Evolutionary conservation across 2,329 filamentous ascomycete species (phyloP), one percentile per base, ranked within the genome.

Genomic region (Colletotrichum lini): DNA sequence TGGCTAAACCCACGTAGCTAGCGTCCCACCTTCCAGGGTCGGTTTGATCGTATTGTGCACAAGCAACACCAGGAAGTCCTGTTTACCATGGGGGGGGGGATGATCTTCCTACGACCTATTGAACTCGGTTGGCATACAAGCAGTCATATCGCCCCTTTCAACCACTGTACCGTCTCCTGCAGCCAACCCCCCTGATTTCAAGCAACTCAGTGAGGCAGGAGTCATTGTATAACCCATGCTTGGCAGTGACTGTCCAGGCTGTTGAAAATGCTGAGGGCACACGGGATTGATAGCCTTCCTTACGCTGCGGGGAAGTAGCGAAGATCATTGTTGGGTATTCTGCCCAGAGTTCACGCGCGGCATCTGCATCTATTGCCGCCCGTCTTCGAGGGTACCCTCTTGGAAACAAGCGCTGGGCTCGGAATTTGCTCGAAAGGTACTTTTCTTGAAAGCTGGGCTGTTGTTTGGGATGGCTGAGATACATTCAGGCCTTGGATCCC

Each of bases 331-430:
- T 49, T 21, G 47, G 47, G 47, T 49, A 23, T 49, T 49, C n/a
- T 4, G 12, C 18, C 4, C 12, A 23, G 7, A 12, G 10, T 9
- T 13, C 47, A 4, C 23, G 47, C 9, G 47, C 9, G 47, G 10
- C 23, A n/a, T 23, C 21, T 21, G 47, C 47, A 4, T 23, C 47
- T 49, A 10, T 42, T 21, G 1, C 7, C 13, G 16, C 38, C 26
- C 15, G n/a, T 52, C 35, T 26, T 18, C 6, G n/a, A 42, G 44
- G 18, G 18, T 8, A 16, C 5, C 30, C 18, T 50, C 13, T 10
- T 47, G 30, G 35, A 61, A 61, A 50, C 58, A 61, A 52, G 30
- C 59, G 45, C 35, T 52, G 15, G 59, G 30, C 58, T 50, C 16
- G 42, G 45, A 40, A 16, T 21, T 52, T 47, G 56, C 56, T 40